These are phyloP conservation scores for Fonsecaea erecta DNA, from an alignment of 2,329 filamentous ascomycete genomes.

Conservation along the genomic window DNA sequence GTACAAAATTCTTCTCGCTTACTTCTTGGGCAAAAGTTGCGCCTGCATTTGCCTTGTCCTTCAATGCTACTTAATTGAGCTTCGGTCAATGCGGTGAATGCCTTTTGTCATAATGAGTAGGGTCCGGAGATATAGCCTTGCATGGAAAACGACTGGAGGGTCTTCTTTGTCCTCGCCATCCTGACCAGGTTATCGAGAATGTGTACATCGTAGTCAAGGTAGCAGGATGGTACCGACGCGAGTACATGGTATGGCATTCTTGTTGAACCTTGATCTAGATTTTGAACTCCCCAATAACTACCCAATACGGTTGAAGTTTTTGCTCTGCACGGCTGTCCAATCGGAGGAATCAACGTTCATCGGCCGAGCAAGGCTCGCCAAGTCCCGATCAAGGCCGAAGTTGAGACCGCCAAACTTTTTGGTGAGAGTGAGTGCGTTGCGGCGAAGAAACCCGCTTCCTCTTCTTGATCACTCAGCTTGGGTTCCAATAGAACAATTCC, in stretches of 20 bases:
- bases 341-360: background rate
- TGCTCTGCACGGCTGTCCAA: slow-evolving; percentile 17
- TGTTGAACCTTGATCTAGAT: background rate
- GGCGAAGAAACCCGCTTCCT: slow-evolving; percentile 12
- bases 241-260: background rate
- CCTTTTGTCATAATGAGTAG: background rate
- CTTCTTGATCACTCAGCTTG: background rate
- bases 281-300: background rate
- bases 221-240: background rate
- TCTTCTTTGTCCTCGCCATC: background rate
- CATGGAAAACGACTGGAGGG: background rate
- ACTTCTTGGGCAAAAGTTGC: slow-evolving; percentile 34
- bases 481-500: background rate
- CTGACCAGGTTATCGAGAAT: background rate
- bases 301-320: too few species aligned
- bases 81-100: background rate
- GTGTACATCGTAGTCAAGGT: background rate
- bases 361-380: slow-evolving; percentile 15
- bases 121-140: background rate
- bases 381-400: slow-evolving; percentile 10
- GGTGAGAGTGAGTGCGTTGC: slow-evolving; percentile 13
- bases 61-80: slow-evolving; percentile 13
- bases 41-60: slow-evolving; percentile 19
- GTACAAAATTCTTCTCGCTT: slow-evolving; percentile 35
- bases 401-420: slow-evolving; percentile 17